These are phyloP conservation scores for Cornus suecica DNA, from an alignment of 148 eudicot species.

Conservation along the genomic window DNA sequence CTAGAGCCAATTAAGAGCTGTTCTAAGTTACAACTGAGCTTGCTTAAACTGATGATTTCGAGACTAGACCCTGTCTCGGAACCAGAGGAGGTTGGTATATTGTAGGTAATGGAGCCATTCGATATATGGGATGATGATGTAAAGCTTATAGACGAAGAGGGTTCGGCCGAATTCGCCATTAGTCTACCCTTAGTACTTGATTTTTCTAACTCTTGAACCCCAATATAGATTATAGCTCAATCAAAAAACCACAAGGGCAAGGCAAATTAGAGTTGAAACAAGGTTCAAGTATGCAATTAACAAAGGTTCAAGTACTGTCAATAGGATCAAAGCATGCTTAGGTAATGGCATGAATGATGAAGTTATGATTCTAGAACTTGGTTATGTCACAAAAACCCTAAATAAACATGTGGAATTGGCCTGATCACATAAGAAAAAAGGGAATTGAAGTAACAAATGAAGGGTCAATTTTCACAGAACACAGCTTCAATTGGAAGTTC, in stretches of 20 bases:
- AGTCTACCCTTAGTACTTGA: constrained; percentile 2
- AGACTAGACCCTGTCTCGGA: constrained; percentile 31
- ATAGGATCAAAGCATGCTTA: neutral
- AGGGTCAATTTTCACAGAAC: neutral
- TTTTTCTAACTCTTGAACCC: neutral
- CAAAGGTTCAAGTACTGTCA: neutral
- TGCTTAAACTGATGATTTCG: constrained; percentile 40
- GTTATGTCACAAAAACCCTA: neutral
- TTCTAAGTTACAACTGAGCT: constrained; percentile 41
- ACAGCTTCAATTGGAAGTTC: neutral
- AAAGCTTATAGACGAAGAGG: constrained; percentile 46
- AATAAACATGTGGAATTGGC: neutral
- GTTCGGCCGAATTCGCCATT: constrained; percentile 35
- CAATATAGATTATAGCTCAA: neutral
- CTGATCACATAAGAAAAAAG: neutral
- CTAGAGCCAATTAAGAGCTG: constrained; percentile 30
- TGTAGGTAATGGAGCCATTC: constrained; percentile 34
- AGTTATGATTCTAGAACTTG: neutral
- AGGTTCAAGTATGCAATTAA: neutral
- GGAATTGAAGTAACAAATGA: neutral
- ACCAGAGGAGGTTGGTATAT: constrained; percentile 10
- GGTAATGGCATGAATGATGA: neutral
- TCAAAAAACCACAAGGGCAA: constrained; percentile 2
- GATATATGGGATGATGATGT: constrained; percentile 40
- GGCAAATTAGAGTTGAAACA: neutral